Conservation (phyloP, 257 asterid genomes). For the Solanum appendiculatum region DNA sequence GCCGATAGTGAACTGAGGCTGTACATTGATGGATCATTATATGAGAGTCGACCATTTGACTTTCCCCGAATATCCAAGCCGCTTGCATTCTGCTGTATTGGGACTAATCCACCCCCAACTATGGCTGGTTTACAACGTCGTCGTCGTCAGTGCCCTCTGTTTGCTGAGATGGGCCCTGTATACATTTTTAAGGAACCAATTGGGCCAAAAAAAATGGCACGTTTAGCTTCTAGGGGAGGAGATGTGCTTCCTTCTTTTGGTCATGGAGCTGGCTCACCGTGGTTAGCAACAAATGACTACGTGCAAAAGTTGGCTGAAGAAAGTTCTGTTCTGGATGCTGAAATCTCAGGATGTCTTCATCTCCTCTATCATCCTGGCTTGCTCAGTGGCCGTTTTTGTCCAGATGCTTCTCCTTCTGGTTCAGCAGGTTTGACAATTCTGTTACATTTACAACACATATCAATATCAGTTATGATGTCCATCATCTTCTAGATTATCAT, state of each 20-base stretch:
- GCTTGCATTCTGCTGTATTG: conserved; percentile 98
- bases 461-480: background rate
- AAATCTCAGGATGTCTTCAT: conserved; percentile 80
- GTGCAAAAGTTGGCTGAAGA: conserved; percentile 55
- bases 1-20: conserved; percentile 91
- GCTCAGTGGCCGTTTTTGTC: conserved; percentile 91
- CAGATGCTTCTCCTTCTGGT: conserved; percentile 97
- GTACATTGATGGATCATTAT: conserved; percentile 79
- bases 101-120: conserved; percentile 99
- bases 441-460: background rate
- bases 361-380: conserved; percentile 87
- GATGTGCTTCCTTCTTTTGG: conserved; percentile 94
- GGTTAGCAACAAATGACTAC: conserved; percentile 73
- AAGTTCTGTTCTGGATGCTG: conserved; percentile 71
- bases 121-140: conserved; percentile 99
- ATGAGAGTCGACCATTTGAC: conserved; percentile 91
- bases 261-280: conserved; percentile 74
- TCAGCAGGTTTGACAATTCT: conserved; percentile 57
- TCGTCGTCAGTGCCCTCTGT: conserved; percentile 96
- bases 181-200: conserved; percentile 84
- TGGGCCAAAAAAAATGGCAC: conserved; percentile 86
- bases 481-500: background rate
- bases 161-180: conserved; percentile 98
- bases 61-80: conserved; percentile 96
- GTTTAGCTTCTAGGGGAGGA: conserved; percentile 86